These are phyloP conservation scores for Chlamydomonas sphaeroides DNA, from an alignment of 139 green algal species.

Conservation along the genomic window DNA sequence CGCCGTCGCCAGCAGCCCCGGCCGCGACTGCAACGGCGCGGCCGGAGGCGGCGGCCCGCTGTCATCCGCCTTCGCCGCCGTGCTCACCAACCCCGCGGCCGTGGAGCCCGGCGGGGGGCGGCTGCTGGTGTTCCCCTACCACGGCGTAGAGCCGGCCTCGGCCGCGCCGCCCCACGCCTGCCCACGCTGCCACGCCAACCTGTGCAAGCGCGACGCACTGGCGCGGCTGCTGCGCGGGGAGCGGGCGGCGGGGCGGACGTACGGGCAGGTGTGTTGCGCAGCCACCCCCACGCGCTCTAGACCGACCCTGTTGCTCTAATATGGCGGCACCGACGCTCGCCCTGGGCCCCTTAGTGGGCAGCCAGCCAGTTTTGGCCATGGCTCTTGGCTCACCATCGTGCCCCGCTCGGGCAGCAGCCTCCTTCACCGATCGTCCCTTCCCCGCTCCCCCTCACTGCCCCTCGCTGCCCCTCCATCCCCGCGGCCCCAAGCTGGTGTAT, in stretches of 20 bases:
- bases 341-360: too few relatives aligned
- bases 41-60: background rate
- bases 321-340: too few relatives aligned
- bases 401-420: too few relatives aligned
- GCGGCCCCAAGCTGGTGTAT: constrained; percentile 8
- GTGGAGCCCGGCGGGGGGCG: background rate
- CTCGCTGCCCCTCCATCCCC: too few relatives aligned
- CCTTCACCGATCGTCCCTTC: too few relatives aligned
- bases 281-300: too few relatives aligned
- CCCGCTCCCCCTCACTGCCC: too few relatives aligned
- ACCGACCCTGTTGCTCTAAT: too few relatives aligned
- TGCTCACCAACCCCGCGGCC: constrained; percentile 50
- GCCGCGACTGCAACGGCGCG: background rate
- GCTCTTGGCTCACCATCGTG: too few relatives aligned
- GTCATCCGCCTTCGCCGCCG: constrained; percentile 20
- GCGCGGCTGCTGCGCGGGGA: background rate
- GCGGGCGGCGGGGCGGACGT: background rate
- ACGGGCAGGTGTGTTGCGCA: constrained; percentile 11
- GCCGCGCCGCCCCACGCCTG: constrained; percentile 45
- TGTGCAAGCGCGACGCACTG: constrained; percentile 51
- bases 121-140: background rate
- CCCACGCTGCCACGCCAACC: constrained; percentile 46
- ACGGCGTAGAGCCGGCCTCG: background rate
- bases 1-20: background rate
- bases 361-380: too few relatives aligned